These are phyloP conservation scores for Sordaria brevicollis DNA, from an alignment of 495 filamentous ascomycete species.

Conservation along the genomic window DNA sequence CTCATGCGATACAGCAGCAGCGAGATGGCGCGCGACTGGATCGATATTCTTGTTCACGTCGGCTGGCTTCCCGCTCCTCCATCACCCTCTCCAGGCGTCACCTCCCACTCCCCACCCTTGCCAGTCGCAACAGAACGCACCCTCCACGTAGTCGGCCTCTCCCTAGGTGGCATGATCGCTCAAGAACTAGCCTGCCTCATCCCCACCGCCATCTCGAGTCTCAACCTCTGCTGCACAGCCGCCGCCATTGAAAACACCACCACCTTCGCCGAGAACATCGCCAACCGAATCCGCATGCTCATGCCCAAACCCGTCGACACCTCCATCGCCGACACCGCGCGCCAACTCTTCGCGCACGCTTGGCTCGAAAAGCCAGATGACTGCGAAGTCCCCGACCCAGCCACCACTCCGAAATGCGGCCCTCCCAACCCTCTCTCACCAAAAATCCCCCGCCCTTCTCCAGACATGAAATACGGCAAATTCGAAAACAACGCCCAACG, in stretches of 20 bases:
- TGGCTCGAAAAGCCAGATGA: constrained; percentile 56
- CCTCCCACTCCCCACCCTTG: not conserved
- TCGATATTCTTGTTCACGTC: constrained; percentile 59
- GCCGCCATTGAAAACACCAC: constrained; percentile 56
- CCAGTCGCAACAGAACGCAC: constrained; percentile 21
- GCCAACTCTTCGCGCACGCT: constrained; percentile 45
- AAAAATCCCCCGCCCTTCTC: not conserved
- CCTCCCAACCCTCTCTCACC: not conserved
- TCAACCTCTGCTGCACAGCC: constrained; percentile 64
- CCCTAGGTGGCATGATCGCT: constrained; percentile 81
- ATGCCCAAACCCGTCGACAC: constrained; percentile 57
- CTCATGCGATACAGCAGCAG: constrained; percentile 56
- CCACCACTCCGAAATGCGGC: constrained; percentile 9
- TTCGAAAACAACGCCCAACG: constrained; percentile 71
- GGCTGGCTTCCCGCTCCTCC: constrained; percentile 47
- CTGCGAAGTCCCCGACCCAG: constrained; percentile 28
- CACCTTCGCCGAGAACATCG: constrained; percentile 48
- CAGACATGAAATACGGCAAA: constrained; percentile 22
- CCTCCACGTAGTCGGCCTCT: constrained; percentile 64
- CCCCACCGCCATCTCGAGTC: constrained; percentile 50
- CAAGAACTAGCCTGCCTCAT: constrained; percentile 63
- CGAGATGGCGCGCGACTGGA: constrained; percentile 64
- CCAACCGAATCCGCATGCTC: constrained; percentile 56
- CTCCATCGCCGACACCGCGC: constrained; percentile 36
- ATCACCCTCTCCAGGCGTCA: constrained; percentile 2